Conservation (phyloP, 2,329 filamentous ascomycete species). For the Magnaporthiopsis incrustans region DNA sequence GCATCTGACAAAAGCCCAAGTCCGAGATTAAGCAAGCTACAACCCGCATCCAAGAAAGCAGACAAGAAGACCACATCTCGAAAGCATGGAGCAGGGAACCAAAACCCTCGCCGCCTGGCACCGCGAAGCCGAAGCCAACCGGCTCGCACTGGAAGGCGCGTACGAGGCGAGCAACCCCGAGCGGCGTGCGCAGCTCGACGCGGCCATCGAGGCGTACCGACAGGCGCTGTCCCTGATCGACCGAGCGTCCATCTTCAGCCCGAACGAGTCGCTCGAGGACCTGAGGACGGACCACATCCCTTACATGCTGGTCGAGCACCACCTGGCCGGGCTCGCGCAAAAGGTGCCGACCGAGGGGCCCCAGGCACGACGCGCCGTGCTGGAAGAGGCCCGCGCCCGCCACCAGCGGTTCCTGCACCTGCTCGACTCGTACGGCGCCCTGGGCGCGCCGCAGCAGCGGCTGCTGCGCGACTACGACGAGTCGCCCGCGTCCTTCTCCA, state of each 20-base stretch:
- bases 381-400: slow-evolving; percentile 56
- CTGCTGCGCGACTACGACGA: slow-evolving; percentile 68
- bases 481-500: slow-evolving; percentile 63
- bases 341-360: slow-evolving; percentile 46
- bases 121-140: slow-evolving; percentile 38
- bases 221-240: slow-evolving; percentile 62
- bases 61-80: not conserved
- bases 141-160: slow-evolving; percentile 52
- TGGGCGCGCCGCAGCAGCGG: slow-evolving; percentile 55
- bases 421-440: slow-evolving; percentile 70
- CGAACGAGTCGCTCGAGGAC: slow-evolving; percentile 85
- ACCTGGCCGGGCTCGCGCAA: slow-evolving; percentile 71
- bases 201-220: slow-evolving; percentile 63
- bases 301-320: slow-evolving; percentile 72
- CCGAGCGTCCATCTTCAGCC: slow-evolving; percentile 74
- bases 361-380: slow-evolving; percentile 51
- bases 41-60: not conserved
- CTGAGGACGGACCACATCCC: slow-evolving; percentile 76
- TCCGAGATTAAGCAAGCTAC: not conserved
- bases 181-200: slow-evolving; percentile 60
- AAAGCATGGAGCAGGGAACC: slow-evolving; percentile 17
- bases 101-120: slow-evolving; percentile 30
- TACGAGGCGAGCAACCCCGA: slow-evolving; percentile 55
- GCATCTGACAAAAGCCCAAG: no score
- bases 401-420: slow-evolving; percentile 75